These are phyloP conservation scores for Marchantia paleacea DNA, from an alignment of 225 moss, liverwort and hornwort species.

Conservation along the genomic window DNA sequence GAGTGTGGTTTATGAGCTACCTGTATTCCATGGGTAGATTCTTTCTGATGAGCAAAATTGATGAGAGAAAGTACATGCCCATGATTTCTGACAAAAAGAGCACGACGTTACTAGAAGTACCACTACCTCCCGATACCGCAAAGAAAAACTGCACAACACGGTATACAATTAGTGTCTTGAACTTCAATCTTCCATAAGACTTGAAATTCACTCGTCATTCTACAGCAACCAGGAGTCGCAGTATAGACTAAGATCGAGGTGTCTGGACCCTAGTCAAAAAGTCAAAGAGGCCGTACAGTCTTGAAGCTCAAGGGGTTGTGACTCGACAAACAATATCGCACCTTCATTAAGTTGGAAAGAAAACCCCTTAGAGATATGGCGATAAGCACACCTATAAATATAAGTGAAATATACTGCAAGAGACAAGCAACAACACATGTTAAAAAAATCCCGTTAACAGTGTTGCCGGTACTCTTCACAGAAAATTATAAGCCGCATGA, in stretches of 20 bases:
- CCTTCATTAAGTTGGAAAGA: conserved; percentile 68
- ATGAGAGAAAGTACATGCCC: conserved; percentile 70
- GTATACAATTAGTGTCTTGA: not conserved
- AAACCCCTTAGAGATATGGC: conserved; percentile 60
- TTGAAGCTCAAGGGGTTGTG: not conserved
- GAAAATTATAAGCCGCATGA: too few relatives aligned
- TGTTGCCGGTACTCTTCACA: not conserved
- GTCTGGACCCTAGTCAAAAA: not conserved
- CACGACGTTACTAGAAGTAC: conserved; percentile 58
- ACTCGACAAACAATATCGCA: not conserved
- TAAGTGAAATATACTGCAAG: conserved; percentile 58
- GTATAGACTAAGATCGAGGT: not conserved
- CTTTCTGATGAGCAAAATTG: conserved; percentile 62
- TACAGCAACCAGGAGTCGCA: not conserved
- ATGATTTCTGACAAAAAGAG: conserved; percentile 63
- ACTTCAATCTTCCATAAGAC: not conserved
- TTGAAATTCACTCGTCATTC: not conserved
- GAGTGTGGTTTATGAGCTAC: conserved; percentile 18
- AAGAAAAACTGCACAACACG: conserved; percentile 57
- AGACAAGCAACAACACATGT: conserved; percentile 3
- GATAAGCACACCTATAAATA: conserved; percentile 64
- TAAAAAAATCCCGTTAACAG: not conserved
- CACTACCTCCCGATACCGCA: conserved; percentile 60
- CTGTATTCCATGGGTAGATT: conserved; percentile 54
- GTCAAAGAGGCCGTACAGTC: not conserved